Base-by-base conservation (phyloP, 176 grass and related monocot species). In the Tillandsia fasciculata region DNA sequence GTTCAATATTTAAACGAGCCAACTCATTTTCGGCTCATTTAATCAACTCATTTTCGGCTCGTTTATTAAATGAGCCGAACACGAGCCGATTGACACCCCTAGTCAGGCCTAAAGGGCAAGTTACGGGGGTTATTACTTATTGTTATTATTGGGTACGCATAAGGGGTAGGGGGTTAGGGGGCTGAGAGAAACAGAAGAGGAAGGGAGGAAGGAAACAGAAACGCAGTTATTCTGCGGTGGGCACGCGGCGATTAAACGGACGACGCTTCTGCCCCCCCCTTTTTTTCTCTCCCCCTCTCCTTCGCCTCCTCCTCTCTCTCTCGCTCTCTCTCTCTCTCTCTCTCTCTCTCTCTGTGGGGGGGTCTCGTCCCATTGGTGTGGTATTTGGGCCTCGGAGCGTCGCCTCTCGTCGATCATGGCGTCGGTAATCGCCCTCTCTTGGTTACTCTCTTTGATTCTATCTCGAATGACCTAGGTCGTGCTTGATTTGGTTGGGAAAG, bases 231-330 rank as follows among this genome's bases (percentile, higher is more conserved):
- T 64, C 50, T 79, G 77, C 61, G 68, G 70, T 68, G 70, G 71
- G 53, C 63, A 80, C 78, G 71, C 78, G 71, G 71, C 70, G 8
- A 81, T 68, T 69, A 74, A 81, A 81, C 78, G 56, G 63, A 74
- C 64, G 51, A 0, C 11, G 11, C 6, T 52, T 59, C 49, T 54
- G 53, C 64, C 49, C 56, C 20, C 20, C 0, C 8, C 56, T 3
- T 61, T 61, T 54, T 11, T 53, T 17, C 27, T 4, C 1, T n/a
- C 23, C 4, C 26, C n/a, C 52, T 0, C n/a, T n/a, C 10, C 59
- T 61, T 53, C 49, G 53, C 49, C 49, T 50, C 22, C 47, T 12
- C 15, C 47, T 47, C 13, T 48, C n/a, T 8, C 11, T 51, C 8
- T 12, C 15, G 3, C 22, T 64, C 53, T 68, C 64, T 65, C 63